phyloP scores from a whole-genome alignment of 305 asterid species.

The Solanum hybrid region DNA sequence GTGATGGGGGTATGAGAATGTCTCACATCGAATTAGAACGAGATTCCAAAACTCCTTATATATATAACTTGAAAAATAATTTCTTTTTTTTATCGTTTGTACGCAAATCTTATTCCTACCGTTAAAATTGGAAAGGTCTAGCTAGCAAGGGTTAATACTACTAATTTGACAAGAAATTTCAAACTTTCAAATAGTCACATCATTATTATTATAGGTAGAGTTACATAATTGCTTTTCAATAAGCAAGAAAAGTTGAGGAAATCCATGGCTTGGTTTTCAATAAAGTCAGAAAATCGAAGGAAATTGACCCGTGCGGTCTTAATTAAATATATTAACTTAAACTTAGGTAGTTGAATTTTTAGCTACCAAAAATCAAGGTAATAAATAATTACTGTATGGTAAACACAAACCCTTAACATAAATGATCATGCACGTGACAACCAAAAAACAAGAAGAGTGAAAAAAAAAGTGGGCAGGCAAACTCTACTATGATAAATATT shows the following conservation, averaged over 20 bases:
- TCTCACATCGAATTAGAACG: background rate
- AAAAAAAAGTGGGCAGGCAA: background rate
- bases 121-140: background rate
- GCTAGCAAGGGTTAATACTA: background rate
- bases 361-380: background rate
- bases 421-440: constrained; percentile 3
- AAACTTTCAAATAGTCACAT: constrained; percentile 16
- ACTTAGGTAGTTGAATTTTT: constrained; percentile 4
- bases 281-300: constrained; percentile 41
- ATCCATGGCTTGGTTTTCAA: constrained; percentile 57
- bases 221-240: constrained; percentile 33
- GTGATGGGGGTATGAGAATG: background rate
- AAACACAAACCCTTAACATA: background rate
- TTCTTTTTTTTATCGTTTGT: too few relatives aligned
- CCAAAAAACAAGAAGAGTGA: background rate
- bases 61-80: too few relatives aligned
- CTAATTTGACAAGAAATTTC: constrained; percentile 14
- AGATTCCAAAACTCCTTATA: accelerated
- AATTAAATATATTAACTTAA: background rate
- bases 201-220: constrained; percentile 8
- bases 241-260: constrained; percentile 59
- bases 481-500: background rate
- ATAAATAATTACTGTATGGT: background rate
- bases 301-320: constrained; percentile 42
- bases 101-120: accelerated